phyloP scores from a whole-genome alignment of 2,329 filamentous ascomycete species.

The Stachybotrys echinatus region DNA sequence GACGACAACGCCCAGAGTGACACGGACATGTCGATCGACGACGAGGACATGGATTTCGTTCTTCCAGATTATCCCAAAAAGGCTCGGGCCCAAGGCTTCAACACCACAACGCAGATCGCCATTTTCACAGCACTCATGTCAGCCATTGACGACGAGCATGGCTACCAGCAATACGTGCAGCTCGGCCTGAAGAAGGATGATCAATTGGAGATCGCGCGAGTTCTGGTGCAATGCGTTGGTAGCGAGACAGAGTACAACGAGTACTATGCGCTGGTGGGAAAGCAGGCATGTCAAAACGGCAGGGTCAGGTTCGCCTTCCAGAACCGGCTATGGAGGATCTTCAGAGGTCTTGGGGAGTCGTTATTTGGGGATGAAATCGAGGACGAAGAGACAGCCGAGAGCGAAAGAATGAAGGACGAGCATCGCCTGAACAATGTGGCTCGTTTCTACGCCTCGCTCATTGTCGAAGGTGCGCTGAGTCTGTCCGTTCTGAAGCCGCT shows the following conservation, averaged over 20 bases:
- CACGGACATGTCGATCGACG: slow-evolving; percentile 24
- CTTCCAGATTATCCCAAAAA: slow-evolving; percentile 65
- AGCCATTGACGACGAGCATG: slow-evolving; percentile 77
- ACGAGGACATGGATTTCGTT: slow-evolving; percentile 41
- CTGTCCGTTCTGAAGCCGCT: slow-evolving; percentile 59
- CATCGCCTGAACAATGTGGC: slow-evolving; percentile 47
- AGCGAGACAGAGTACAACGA: slow-evolving; percentile 83
- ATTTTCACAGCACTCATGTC: slow-evolving; percentile 92
- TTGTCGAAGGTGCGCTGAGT: slow-evolving; percentile 38
- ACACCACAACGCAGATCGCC: slow-evolving; percentile 78
- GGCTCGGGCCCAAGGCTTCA: slow-evolving; percentile 79
- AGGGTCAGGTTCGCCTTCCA: slow-evolving; percentile 80
- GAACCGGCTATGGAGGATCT: slow-evolving; percentile 80
- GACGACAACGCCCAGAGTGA: slow-evolving; percentile 21
- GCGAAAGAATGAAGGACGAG: slow-evolving; percentile 40
- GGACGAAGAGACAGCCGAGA: slow-evolving; percentile 47
- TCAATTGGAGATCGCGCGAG: slow-evolving; percentile 78
- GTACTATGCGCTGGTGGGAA: slow-evolving; percentile 85
- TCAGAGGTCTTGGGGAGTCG: slow-evolving; percentile 78
- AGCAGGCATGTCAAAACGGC: slow-evolving; percentile 68
- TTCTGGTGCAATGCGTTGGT: slow-evolving; percentile 81
- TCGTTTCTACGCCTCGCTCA: slow-evolving; percentile 47
- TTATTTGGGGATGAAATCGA: slow-evolving; percentile 61
- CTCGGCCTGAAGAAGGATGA: slow-evolving; percentile 82
- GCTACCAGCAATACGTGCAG: slow-evolving; percentile 72